Base-by-base conservation (phyloP, 2,329 filamentous ascomycete genomes). In the Aspergillus piperis region DNA sequence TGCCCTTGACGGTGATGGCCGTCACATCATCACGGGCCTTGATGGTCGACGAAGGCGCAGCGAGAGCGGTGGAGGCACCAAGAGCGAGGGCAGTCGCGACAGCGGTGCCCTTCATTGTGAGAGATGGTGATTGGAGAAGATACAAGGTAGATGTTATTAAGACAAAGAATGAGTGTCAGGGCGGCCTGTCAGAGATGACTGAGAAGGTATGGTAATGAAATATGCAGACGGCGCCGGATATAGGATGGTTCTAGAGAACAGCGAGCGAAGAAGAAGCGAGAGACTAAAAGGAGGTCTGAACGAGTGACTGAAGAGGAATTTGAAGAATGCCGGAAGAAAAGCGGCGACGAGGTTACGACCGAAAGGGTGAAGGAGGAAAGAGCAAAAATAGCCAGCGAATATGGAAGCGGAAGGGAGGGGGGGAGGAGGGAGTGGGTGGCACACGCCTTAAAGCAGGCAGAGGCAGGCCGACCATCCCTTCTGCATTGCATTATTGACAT, bases 1-100 rank as follows among this genome's bases (percentile, higher is more conserved):
- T 88, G 73, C 86, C 85, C 78, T 86, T 86, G 68, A 87, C 83
- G 25, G 82, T 84, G 69, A 88, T 79, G 17, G 83, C 74, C n/a
- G 83, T 83, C 39, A 86, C 70, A 48, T 77, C 80, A 67, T 66
- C 78, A 76, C 77, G 79, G 73, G 71, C 70, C 66, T 71, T 65
- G 58, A 74, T 32, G 65, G 32, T 36, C 32, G 32, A 36, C 32
- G 69, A 75, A 73, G 65, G 77, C 64, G 73, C 74, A 63, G 80
- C 83, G 59, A 81, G 76, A 58, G 77, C 78, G 57, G 77, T 77
- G 42, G 81, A 75, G 39, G 79, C 79, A 60, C 77, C 75, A 63
- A 84, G 64, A 53, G 78, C 77, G 66, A 82, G 75, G 59, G 79
- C 73, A 56, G 81, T 74, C 60, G 80, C 79, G 64, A 81, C 67